These are phyloP conservation scores for Monascus purpureus DNA, from an alignment of 495 filamentous ascomycete species.

Conservation along the genomic window DNA sequence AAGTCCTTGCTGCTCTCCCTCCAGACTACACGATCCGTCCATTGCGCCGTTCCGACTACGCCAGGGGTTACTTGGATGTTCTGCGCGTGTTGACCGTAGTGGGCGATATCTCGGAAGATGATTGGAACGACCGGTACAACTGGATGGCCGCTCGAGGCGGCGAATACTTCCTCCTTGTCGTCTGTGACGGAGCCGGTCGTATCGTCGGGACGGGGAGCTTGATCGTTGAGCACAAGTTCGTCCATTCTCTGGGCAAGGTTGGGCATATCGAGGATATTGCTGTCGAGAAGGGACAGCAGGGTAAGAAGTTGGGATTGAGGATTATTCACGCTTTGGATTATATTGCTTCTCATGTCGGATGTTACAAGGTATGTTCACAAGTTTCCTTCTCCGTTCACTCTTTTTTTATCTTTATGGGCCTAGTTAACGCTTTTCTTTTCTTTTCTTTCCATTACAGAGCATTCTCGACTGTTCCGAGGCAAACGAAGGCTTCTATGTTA, in stretches of 20 bases:
- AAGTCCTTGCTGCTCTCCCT: slow-evolving; percentile 57
- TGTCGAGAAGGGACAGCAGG: slow-evolving; percentile 84
- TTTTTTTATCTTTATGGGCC: neutral
- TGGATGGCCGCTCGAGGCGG: slow-evolving; percentile 69
- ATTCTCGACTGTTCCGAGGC: slow-evolving; percentile 67
- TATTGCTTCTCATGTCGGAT: slow-evolving; percentile 71
- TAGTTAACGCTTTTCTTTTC: slow-evolving; percentile 5
- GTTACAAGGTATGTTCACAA: slow-evolving; percentile 65
- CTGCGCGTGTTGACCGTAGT: slow-evolving; percentile 85
- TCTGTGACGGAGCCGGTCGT: slow-evolving; percentile 53
- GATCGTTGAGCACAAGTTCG: slow-evolving; percentile 56
- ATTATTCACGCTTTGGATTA: slow-evolving; percentile 91
- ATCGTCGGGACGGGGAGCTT: slow-evolving; percentile 81
- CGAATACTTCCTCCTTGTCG: slow-evolving; percentile 73
- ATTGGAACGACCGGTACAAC: slow-evolving; percentile 67
- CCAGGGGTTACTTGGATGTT: slow-evolving; percentile 66
- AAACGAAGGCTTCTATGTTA: slow-evolving; percentile 97
- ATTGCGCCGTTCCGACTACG: slow-evolving; percentile 63
- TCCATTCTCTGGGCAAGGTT: slow-evolving; percentile 42
- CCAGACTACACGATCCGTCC: slow-evolving; percentile 73
- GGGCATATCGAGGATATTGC: slow-evolving; percentile 99
- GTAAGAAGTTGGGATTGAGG: slow-evolving; percentile 85
- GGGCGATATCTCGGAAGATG: slow-evolving; percentile 64
- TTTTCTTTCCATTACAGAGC: no score
- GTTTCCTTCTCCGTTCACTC: neutral